Base-by-base conservation (phyloP, 2,329 filamentous ascomycete genomes). In the Scleromitrula shiraiana region DNA sequence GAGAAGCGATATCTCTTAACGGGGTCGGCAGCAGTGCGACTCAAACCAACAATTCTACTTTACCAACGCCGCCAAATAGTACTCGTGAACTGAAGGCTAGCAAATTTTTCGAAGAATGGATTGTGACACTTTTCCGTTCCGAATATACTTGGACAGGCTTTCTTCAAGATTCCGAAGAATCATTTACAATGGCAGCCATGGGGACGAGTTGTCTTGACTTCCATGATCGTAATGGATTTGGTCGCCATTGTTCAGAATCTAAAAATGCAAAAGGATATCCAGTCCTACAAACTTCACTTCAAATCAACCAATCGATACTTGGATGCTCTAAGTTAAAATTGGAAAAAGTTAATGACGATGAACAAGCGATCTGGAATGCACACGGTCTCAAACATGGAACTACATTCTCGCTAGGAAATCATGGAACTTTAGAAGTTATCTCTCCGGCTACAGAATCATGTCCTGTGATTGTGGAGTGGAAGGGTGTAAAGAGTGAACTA, bases 101-200 rank as follows among this genome's bases (percentile, higher is more conserved):
- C 20, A 41, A 41, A 8, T 35, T 22, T 12, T 46, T 46, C 15
- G 44, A 41, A 22, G 44, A 41, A 35, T 46, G 27, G 44, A 3
- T 41, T 5, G 36, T 46, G 14, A 41, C 44, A 7, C 22, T 46
- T 7, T 46, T 46, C 20, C 27, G 27, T 10, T 33, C 26, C 7
- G 36, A 46, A 35, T 27, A 41, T 27, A 46, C 36, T n/a, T 41
- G 50, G 53, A 43, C 50, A 10, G 49, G 48, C 4, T 50, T 55
- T 27, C 14, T 51, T 1, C 20, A 51, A 33, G 51, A 55, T 27
- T 46, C 48, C 3, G 32, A 40, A 39, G 42, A 55, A 17, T 51
- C 41, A 12, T 32, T 49, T 7, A 55, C 45, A 4, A 51, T 55
- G 53, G 53, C 45, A 3, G 29, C 53, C 1, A 27, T 53, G 15